Percentiles rank a stretch among this genome's conserved stretches.
Evolutionary conservation across 1,139 yeast genomes (phyloP).

Genomic region (Saccharomyces pastorianus): DNA sequence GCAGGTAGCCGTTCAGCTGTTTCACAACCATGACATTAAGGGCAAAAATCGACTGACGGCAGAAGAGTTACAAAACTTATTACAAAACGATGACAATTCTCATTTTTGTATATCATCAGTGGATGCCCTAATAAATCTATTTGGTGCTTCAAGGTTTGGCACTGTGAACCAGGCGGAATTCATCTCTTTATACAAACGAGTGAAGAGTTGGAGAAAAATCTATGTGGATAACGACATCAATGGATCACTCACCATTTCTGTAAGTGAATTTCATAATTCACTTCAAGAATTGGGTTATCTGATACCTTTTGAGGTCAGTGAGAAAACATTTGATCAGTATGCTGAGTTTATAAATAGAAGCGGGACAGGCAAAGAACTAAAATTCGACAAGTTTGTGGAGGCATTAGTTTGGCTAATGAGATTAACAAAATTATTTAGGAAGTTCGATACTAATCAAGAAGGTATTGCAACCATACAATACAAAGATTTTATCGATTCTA

Average conservation of each 20-base stretch:
- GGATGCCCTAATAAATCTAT: conserved; percentile 29
- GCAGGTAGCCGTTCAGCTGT: conserved; percentile 26
- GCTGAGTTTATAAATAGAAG: conserved; percentile 27
- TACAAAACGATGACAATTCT: conserved; percentile 31
- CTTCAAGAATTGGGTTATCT: conserved; percentile 30
- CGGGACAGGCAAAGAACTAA: conserved; percentile 46
- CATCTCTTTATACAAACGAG: conserved; percentile 28
- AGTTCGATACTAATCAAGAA: conserved; percentile 64
- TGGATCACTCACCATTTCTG: conserved; percentile 27
- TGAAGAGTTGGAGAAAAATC: conserved; percentile 31
- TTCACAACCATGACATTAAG: conserved; percentile 28
- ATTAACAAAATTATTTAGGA: conserved; percentile 70
- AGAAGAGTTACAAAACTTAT: conserved; percentile 29
- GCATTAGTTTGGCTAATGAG: conserved; percentile 68
- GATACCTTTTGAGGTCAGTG: conserved; percentile 30
- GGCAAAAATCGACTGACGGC: conserved; percentile 28
- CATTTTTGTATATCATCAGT: conserved; percentile 30
- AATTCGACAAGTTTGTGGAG: conserved; percentile 79
- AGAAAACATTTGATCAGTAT: conserved; percentile 31
- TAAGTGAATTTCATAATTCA: conserved; percentile 30
- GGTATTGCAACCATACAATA: conserved; percentile 73
- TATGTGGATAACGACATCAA: conserved; percentile 34
- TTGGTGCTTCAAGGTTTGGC: conserved; percentile 32
- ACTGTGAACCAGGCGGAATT: conserved; percentile 30
- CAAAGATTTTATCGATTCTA: conserved; percentile 63